phyloP scores from a whole-genome alignment of 2,329 filamentous ascomycete genomes.

The Dactylellina drechsleri region DNA sequence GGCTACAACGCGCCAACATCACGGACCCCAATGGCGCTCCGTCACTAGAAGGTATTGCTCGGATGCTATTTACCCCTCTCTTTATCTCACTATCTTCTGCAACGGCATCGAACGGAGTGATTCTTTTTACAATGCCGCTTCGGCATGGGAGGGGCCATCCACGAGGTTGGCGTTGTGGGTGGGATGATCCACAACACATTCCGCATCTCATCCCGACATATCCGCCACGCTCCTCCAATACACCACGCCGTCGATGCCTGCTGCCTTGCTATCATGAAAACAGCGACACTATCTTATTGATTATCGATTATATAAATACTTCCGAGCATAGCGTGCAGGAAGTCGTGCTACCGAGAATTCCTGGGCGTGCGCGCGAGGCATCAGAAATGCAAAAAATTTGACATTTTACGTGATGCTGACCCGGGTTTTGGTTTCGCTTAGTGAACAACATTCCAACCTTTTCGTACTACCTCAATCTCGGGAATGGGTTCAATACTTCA shows the following conservation, averaged over 20 bases:
- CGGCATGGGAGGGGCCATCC: constrained; percentile 5
- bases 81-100: background rate
- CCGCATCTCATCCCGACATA: background rate
- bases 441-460: constrained; percentile 33
- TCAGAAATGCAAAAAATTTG: background rate
- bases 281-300: background rate
- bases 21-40: constrained; percentile 16
- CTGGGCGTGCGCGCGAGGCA: constrained; percentile 3
- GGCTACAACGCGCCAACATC: constrained; percentile 44
- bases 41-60: constrained; percentile 27
- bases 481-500: constrained; percentile 44
- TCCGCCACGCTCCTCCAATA: background rate
- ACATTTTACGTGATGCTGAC: constrained; percentile 12
- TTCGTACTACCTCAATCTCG: constrained; percentile 46
- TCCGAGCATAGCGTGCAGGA: background rate
- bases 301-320: constrained; percentile 1
- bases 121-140: background rate
- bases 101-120: background rate
- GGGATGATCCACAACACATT: constrained; percentile 1
- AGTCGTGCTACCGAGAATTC: background rate
- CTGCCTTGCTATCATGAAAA: background rate
- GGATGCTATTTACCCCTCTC: constrained; percentile 15
- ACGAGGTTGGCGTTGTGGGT: background rate
- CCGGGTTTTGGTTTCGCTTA: constrained; percentile 6
- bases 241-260: background rate